These are phyloP conservation scores for Fusarium sp. DNA, from an alignment of 2,329 filamentous ascomycete genomes.

Conservation along the genomic window DNA sequence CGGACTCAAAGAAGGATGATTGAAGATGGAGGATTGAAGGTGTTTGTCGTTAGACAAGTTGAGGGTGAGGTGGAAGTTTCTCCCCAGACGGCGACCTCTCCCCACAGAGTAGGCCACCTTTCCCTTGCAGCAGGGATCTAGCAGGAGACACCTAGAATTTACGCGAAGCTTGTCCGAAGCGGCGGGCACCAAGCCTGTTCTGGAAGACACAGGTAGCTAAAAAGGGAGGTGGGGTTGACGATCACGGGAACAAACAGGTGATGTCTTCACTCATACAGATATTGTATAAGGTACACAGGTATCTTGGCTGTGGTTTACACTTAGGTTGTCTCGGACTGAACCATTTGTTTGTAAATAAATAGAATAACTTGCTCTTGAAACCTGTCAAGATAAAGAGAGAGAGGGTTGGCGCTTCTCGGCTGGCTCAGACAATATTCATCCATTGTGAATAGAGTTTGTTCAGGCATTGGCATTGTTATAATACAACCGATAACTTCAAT, in stretches of 20 bases:
- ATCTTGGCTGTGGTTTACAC: neutral
- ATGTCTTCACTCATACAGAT: neutral
- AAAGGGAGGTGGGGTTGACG: conserved; percentile 30
- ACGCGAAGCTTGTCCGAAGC: conserved; percentile 44
- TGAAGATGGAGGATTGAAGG: conserved; percentile 31
- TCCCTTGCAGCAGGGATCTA: conserved; percentile 36
- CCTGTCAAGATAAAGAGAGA: too few species aligned
- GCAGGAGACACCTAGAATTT: conserved; percentile 43
- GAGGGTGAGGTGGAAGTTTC: conserved; percentile 56
- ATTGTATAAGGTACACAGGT: neutral
- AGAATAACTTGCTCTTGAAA: too few species aligned
- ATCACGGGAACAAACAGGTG: conserved; percentile 41
- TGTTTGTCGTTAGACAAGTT: conserved; percentile 44
- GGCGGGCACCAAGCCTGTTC: conserved; percentile 21
- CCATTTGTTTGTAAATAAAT: too few species aligned
- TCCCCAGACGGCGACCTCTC: conserved; percentile 43
- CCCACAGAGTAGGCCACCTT: conserved; percentile 42
- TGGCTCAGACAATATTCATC: too few species aligned
- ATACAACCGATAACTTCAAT: too few species aligned
- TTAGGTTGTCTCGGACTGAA: too few species aligned
- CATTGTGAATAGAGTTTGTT: too few species aligned
- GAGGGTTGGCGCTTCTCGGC: too few species aligned
- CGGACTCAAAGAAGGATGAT: conserved; percentile 36
- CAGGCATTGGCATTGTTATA: too few species aligned
- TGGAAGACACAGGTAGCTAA: conserved; percentile 22